These are phyloP conservation scores for Cryptococcus deneoformans DNA, from an alignment of 1,284 basidiomycete species.

Conservation along the genomic window DNA sequence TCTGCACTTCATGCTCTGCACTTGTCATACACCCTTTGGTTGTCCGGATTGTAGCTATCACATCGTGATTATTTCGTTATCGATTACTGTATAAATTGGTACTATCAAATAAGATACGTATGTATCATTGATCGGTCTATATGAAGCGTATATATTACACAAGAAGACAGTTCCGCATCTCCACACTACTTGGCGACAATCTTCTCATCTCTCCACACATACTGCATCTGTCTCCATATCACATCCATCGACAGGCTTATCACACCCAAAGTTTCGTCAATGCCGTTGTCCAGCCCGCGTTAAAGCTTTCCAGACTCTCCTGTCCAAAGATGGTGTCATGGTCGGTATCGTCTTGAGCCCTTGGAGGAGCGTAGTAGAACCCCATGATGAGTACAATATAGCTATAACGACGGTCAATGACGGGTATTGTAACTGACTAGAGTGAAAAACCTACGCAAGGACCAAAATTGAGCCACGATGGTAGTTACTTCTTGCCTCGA, in stretches of 20 bases:
- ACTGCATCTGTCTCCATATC: too few species aligned
- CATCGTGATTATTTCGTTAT: too few species aligned
- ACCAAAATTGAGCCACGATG: slow-evolving; percentile 91
- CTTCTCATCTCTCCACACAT: too few species aligned
- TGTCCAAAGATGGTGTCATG: slow-evolving; percentile 2
- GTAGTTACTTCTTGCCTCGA: slow-evolving; percentile 97
- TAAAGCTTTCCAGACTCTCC: slow-evolving; percentile 3
- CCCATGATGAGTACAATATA: slow-evolving; percentile 75
- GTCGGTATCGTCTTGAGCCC: slow-evolving; percentile 10
- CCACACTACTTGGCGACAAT: too few species aligned
- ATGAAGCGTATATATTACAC: too few species aligned
- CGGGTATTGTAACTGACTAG: neutral
- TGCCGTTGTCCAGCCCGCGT: neutral
- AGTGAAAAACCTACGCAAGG: slow-evolving; percentile 60
- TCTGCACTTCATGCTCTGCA: too few species aligned
- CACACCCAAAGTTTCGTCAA: slow-evolving; percentile 17
- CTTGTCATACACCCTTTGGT: too few species aligned
- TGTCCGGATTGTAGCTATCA: too few species aligned
- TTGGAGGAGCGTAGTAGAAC: slow-evolving; percentile 68
- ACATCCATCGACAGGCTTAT: neutral
- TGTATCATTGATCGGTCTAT: too few species aligned
- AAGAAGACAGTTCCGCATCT: too few species aligned
- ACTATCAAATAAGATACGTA: too few species aligned
- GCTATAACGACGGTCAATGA: slow-evolving; percentile 47
- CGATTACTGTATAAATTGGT: too few species aligned